Evolutionary conservation across 2,329 filamentous ascomycete genomes (phyloP), one percentile per base, ranked within the genome.

Genomic region (Cadophora gregata): DNA sequence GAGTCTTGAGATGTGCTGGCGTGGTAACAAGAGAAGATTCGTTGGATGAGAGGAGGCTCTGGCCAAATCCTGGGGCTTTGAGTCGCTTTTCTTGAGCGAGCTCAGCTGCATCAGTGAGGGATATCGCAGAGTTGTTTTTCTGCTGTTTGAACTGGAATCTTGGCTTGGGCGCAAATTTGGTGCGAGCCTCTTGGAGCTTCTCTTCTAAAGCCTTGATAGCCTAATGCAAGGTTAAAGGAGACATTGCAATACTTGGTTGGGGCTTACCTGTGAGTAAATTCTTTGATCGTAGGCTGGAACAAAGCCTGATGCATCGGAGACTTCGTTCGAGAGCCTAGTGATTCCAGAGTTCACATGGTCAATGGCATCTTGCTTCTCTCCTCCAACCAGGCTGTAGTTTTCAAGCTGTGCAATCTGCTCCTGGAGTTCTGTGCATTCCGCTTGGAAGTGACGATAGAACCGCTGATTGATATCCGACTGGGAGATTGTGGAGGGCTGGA

Each of bases 271-370:
- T 51, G 90, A 87, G 76, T 97, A 98, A 27, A 91, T 90, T 72
- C 92, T 88, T 78, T 96, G 93, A 75, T 98, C 96, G 77, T 97
- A 96, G 8, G 93, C 88, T 2, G 96, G 93, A 19, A 97, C 87
- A 72, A 90, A 93, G 64, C 90, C 89, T 1, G 91, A 88, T 0
- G 92, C 91, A 79, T 97, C 93, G 71, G 92, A 90, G 47, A 97
- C 92, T 73, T 96, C 90, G 70, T 90, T 91, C 1, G 93, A 93
- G 19, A 98, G 84, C 65, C 88, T 87, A 33, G 92, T 89, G 74
- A 98, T 96, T 69, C 88, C 87, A 19, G 91, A 88, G 16, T 97
- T 84, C 71, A 93, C 90, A 74, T 92, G 87, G 72, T 97, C 93
- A 56, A 91, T 88, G 61, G 92, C 92, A 77, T 95, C 90, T 69